Evolutionary conservation across 176 grass and related monocot species (phyloP), one percentile per base, ranked within the genome.

Genomic region (Carex littledalei): DNA sequence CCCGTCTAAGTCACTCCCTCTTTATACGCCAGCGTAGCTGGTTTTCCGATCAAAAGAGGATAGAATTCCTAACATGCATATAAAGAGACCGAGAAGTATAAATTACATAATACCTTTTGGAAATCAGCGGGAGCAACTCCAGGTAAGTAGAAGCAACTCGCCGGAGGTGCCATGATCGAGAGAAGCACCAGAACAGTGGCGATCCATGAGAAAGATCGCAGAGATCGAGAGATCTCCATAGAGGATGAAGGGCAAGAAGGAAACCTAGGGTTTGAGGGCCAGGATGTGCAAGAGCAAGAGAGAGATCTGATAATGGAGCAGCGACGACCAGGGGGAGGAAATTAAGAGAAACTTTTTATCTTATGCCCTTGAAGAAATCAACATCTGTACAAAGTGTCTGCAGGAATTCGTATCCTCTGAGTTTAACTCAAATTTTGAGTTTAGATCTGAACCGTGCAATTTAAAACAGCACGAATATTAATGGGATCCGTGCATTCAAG

Each of bases 51-150:
- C 59, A 47, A 67, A 67, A 83, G 34, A 63, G 37, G 60, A 82
- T 15, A 8, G 0, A 66, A 41, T n/a, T 41, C 34, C 11, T 7
- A 43, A 64, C 78, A 81, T 60, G 69, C 12, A 50, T 63, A 34
- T 35, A 57, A 41, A 1, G 0, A 35, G 4, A 52, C 17, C 15
- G 1, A 29, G 8, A 29, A n/a, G 43, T 14, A 17, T 9, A 18
- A 14, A n/a, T 39, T 32, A 13, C 20, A 43, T 1, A 22, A 41
- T n/a, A 94, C 94, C 90, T 88, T 90, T 68, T 88, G 92, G 84
- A 92, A 97, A 85, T 94, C 92, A 57, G 85, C 81, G 12, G 94
- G 94, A 26, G 89, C 92, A 59, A 97, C 94, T 85, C 92, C 92
- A 63, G 92, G 94, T 62, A 97, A 90, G 89, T 94, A 97, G 87